phyloP scores from a whole-genome alignment of 257 asterid species.

The Jacaranda copaia region DNA sequence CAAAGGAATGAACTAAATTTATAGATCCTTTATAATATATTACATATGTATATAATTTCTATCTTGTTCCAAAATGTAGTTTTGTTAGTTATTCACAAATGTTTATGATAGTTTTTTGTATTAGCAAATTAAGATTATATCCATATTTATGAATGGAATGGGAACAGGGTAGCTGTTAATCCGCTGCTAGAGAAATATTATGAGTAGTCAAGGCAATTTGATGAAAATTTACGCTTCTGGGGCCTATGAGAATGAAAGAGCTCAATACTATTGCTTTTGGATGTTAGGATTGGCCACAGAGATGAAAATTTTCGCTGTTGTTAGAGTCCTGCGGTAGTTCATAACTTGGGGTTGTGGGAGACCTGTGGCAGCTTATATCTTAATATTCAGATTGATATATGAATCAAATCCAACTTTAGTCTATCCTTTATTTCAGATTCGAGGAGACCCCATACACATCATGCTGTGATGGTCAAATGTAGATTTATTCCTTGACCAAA shows the following conservation, averaged over 20 bases:
- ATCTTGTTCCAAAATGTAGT: neutral
- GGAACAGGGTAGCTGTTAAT: neutral
- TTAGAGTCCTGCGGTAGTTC: neutral
- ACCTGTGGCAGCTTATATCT: neutral
- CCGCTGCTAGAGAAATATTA: neutral
- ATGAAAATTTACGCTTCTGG: neutral
- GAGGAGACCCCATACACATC: neutral
- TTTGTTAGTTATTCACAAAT: neutral
- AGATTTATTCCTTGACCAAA: neutral
- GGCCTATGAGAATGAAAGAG: constrained; percentile 16
- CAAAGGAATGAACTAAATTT: neutral
- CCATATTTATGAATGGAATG: constrained; percentile 1
- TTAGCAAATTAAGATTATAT: neutral
- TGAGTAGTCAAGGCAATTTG: neutral
- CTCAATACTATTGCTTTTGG: neutral
- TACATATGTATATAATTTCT: neutral
- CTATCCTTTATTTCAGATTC: too few relatives aligned
- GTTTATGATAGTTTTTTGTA: constrained; percentile 7
- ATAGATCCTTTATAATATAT: neutral
- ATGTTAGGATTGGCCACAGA: neutral
- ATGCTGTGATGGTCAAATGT: constrained; percentile 16
- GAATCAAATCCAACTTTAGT: too few relatives aligned
- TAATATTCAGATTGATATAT: too few relatives aligned
- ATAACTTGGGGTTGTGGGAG: neutral
- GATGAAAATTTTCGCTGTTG: neutral